phyloP scores from a whole-genome alignment of 352 stramenopile genomes.

The Globisporangium sylvaticum region DNA sequence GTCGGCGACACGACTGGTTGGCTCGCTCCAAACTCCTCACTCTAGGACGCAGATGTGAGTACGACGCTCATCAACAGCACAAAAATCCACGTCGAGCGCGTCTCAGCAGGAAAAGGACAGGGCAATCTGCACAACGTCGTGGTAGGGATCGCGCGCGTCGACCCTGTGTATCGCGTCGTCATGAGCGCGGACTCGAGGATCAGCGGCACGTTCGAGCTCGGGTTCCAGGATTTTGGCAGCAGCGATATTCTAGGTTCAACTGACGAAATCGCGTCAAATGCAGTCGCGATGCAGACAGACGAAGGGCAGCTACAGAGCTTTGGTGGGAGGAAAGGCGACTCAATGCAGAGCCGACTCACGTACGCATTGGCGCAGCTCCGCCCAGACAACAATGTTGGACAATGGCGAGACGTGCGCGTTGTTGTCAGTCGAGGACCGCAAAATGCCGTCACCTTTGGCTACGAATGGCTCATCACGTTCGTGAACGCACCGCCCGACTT shows the following conservation, averaged over 20 bases:
- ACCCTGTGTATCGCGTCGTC: constrained; percentile 27
- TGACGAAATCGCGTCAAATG: constrained; percentile 24
- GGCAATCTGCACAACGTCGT: constrained; percentile 23
- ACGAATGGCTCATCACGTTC: constrained; percentile 31
- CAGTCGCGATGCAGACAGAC: constrained; percentile 28
- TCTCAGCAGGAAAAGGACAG: constrained; percentile 25
- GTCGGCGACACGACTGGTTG: background rate
- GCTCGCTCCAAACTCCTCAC: constrained; percentile 9
- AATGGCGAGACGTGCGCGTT: constrained; percentile 8
- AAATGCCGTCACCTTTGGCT: background rate
- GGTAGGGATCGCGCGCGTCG: constrained; percentile 17
- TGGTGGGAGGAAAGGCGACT: constrained; percentile 26
- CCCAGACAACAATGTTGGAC: background rate
- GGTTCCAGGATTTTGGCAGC: constrained; percentile 14
- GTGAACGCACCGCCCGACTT: constrained; percentile 21
- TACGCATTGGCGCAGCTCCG: constrained; percentile 10
- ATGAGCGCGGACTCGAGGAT: constrained; percentile 6
- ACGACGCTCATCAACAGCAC: constrained; percentile 2
- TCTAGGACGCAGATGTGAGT: constrained; percentile 16
- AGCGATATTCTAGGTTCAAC: constrained; percentile 16
- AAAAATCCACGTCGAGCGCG: constrained; percentile 14
- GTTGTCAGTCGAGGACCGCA: constrained; percentile 9
- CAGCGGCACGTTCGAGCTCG: constrained; percentile 24
- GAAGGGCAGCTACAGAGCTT: constrained; percentile 23
- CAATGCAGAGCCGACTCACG: constrained; percentile 24